phyloP scores from a whole-genome alignment of 192 early-diverging fungal genomes.

The Linnemannia zychae region DNA sequence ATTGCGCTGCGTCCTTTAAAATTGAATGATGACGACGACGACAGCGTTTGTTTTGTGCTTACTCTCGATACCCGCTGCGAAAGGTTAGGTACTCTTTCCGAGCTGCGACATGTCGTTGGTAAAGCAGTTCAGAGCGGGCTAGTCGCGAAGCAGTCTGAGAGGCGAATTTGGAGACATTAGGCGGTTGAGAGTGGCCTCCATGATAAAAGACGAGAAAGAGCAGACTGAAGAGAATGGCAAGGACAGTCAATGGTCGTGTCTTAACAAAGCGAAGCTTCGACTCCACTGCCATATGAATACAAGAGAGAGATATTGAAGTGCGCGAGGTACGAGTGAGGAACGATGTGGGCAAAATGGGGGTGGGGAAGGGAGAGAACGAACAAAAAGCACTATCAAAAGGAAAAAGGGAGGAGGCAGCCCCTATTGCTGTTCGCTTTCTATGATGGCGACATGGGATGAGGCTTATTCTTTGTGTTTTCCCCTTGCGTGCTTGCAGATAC shows the following conservation, averaged over 20 bases:
- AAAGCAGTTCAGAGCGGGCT: neutral
- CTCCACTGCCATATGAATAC: neutral
- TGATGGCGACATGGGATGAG: too few species aligned
- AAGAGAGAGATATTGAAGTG: neutral
- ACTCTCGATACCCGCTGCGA: neutral
- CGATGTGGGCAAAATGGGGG: neutral
- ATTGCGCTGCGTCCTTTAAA: too few species aligned
- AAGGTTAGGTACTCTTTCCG: neutral
- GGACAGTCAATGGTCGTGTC: neutral
- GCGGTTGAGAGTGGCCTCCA: neutral
- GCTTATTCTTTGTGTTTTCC: too few species aligned
- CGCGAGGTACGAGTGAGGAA: neutral
- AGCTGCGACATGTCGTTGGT: neutral
- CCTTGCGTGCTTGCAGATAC: too few species aligned
- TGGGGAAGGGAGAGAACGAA: neutral
- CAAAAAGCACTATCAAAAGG: too few species aligned
- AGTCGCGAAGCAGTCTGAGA: neutral
- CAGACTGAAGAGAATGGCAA: neutral
- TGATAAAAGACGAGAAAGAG: neutral
- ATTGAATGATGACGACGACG: neutral
- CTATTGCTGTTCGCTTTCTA: too few species aligned
- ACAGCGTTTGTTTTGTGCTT: neutral
- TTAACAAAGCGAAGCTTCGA: neutral
- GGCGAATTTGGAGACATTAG: neutral
- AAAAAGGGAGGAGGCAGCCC: too few species aligned